Evolutionary conservation across 306 rosid species (phyloP).

Genomic region (Calophaca sinica): DNA sequence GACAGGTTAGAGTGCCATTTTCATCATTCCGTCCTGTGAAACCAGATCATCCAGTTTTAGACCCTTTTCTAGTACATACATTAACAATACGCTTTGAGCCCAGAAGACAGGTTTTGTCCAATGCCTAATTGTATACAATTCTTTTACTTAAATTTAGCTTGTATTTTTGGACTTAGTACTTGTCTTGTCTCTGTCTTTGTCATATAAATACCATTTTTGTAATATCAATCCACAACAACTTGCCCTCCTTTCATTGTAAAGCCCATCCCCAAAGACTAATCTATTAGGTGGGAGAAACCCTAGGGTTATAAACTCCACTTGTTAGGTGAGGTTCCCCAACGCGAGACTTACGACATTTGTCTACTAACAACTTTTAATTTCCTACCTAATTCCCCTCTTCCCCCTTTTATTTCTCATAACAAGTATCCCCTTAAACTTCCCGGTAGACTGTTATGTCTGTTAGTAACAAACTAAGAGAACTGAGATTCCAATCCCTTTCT

Average conservation of each 20-base stretch:
- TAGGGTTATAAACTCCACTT: too few species aligned
- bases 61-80: constrained; percentile 95
- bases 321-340: too few species aligned
- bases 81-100: constrained; percentile 97
- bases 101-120: constrained; percentile 81
- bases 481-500: too few species aligned
- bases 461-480: too few species aligned
- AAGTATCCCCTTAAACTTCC: too few species aligned
- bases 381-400: too few species aligned
- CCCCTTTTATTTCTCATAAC: too few species aligned
- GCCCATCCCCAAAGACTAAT: too few species aligned
- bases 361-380: too few species aligned
- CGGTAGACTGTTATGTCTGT: too few species aligned
- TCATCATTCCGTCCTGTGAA: constrained; percentile 92
- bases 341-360: too few species aligned
- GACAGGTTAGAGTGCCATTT: constrained; percentile 96
- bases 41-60: constrained; percentile 88
- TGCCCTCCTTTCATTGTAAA: background rate
- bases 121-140: constrained; percentile 38
- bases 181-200: background rate
- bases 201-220: constrained; percentile 17
- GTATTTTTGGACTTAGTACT: constrained; percentile 20
- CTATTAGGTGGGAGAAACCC: too few species aligned
- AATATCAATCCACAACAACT: constrained; percentile 26
- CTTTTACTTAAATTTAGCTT: constrained; percentile 26